Conservation (phyloP, 2,329 filamentous ascomycete genomes). For the Xylaria sp. region DNA sequence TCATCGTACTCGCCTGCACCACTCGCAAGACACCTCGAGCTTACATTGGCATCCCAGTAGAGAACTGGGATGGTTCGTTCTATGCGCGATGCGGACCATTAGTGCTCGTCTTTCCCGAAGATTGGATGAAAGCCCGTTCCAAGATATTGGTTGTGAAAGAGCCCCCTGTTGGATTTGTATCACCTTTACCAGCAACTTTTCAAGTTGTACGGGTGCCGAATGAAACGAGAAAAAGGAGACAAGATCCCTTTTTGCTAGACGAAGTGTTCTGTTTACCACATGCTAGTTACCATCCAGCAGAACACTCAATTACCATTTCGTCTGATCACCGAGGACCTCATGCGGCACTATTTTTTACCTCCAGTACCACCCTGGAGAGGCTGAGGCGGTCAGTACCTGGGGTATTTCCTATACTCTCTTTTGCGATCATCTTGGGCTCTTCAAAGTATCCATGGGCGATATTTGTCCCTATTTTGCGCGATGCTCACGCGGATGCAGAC, state of each 20-base stretch:
- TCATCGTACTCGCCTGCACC: slow-evolving; percentile 28
- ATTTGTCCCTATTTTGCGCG: slow-evolving; percentile 27
- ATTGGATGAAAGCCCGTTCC: slow-evolving; percentile 15
- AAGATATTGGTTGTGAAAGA: slow-evolving; percentile 25
- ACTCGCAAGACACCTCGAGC: slow-evolving; percentile 5
- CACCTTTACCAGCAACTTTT: background rate
- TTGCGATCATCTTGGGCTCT: slow-evolving; percentile 21
- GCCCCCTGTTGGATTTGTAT: background rate
- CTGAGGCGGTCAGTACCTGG: slow-evolving; percentile 3
- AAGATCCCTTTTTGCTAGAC: slow-evolving; percentile 20
- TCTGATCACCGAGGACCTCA: background rate
- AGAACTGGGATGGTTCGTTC: background rate
- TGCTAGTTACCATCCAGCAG: background rate
- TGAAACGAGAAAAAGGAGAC: background rate
- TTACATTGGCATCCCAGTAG: slow-evolving; percentile 23
- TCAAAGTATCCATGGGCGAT: slow-evolving; percentile 17
- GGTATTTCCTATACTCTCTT: slow-evolving; percentile 9
- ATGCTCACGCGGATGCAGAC: slow-evolving; percentile 14
- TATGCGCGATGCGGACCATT: slow-evolving; percentile 25
- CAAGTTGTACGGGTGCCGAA: slow-evolving; percentile 22
- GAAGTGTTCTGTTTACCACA: slow-evolving; percentile 25
- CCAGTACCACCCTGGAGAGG: background rate
- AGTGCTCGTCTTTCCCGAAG: slow-evolving; percentile 20
- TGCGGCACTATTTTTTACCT: slow-evolving; percentile 16
- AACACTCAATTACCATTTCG: slow-evolving; percentile 21